These are phyloP conservation scores for Tricholoma sp. DNA, from an alignment of 768 basidiomycete genomes.

Conservation along the genomic window DNA sequence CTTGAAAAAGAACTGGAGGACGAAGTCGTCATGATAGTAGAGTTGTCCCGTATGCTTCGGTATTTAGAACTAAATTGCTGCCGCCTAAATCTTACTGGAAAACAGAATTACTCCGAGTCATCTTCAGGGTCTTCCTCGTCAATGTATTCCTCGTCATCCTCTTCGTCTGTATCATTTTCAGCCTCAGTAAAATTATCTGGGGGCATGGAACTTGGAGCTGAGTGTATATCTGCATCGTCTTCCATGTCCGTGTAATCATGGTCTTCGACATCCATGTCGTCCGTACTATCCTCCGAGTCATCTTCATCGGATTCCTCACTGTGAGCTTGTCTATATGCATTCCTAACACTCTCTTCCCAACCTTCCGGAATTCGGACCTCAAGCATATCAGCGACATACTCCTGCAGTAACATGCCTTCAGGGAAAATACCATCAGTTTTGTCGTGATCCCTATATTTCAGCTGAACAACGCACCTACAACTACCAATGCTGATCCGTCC, in stretches of 20 bases:
- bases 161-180: background rate
- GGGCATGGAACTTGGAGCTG: background rate
- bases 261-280: background rate
- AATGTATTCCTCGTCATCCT: background rate
- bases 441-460: background rate
- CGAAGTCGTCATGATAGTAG: slow-evolving; percentile 2
- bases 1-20: slow-evolving; percentile 29
- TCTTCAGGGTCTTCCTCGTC: too few species aligned
- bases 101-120: too few species aligned
- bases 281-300: background rate
- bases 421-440: background rate
- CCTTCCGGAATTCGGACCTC: slow-evolving; percentile 34
- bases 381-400: slow-evolving; percentile 47
- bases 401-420: slow-evolving; percentile 61
- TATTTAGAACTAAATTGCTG: too few species aligned
- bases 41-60: background rate
- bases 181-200: background rate
- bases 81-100: background rate
- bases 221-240: background rate
- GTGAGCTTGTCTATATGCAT: background rate
- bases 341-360: slow-evolving; percentile 38
- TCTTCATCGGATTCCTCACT: background rate
- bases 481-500: slow-evolving; percentile 71
- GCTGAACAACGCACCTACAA: slow-evolving; percentile 47
- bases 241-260: background rate